Base-by-base conservation (phyloP, 2,329 filamentous ascomycete genomes). In the Tolypocladium ophioglossoides region DNA sequence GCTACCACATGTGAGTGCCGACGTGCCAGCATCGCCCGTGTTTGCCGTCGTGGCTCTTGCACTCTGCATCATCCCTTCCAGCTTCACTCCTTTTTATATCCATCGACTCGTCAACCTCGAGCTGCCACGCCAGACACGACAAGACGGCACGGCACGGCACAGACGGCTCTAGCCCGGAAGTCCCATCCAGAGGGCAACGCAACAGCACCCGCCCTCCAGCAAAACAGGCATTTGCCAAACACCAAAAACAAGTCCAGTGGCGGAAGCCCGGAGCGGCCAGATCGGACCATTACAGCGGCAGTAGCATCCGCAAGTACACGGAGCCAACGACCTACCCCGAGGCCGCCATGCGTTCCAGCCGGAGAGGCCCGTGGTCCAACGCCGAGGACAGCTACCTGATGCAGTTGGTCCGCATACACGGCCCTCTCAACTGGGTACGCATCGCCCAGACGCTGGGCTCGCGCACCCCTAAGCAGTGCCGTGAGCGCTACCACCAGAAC, bases 401-500 rank as follows among this genome's bases (percentile, higher is more conserved):
- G 60, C 76, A 81, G 56, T 80, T 92, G 27, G 87, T 95, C 57
- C 76, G 80, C 50, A 76, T 78, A 52, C 83, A 89, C 69, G 88
- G 89, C 35, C 79, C 87, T 35, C 80, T 87, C 68, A 94, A 96
- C 78, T 97, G 92, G 92, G 90, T 96, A 16, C 81, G 84, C 59
- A 95, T 96, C 64, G 84, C 91, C 34, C 75, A 84, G 53, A 78
- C 84, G 61, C 84, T 96, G 63, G 79, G 81, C 56, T 85, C 87
- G 30, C 83, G 92, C 58, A 89, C 89, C 27, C 87, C 92, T 52
- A 97, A 97, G 75, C 92, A 97, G 74, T 97, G 92, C 70, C 84
- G 92, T 55, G 92, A 97, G 74, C 82, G 92, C 50, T 97, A 88
- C 66, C 90, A 96, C 67, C 92, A 97, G 66, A 96, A 96, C 68